Base-by-base conservation (phyloP, 495 filamentous ascomycete genomes). In the Podospora appendiculata region DNA sequence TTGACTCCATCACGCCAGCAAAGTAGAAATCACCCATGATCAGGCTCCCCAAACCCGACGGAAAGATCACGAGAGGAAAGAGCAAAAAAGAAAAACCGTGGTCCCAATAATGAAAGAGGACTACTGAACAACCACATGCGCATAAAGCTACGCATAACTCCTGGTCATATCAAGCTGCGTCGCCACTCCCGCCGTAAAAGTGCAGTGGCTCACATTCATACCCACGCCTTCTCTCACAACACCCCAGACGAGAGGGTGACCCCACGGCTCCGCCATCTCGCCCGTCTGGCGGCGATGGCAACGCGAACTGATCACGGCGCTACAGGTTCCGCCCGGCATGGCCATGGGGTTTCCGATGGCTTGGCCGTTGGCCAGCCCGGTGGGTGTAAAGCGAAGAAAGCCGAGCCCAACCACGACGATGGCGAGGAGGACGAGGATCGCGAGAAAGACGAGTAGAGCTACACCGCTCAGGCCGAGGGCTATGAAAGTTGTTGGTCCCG, bases 301-400 rank as follows among this genome's bases (percentile, higher is more conserved):
- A 14, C 70, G 51, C 32, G 73, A 67, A 48, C 65, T 66, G 38
- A 76, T 50, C 3, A 75, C 72, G 1, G 70, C 73, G 45, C 67
- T 71, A 47, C 71, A 73, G 25, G 57, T 52, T 14, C 71, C 71
- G 13, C 59, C 68, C 9, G 54, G 55, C 13, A 75, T 48, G 0
- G 58, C 65, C 19, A 75, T 67, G 14, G 73, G 73, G 52, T 76
- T 76, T 0, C 71, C 71, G 8, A 54, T 44, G 35, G 39, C 47
- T 45, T 58, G 59, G 36, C 68, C 65, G 48, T 62, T 62, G 14
- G 61, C 62, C 6, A 64, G 45, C 4, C 56, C 60, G 0, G 60
- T 58, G 5, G 62, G n/a, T 1, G 64, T 45, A 4, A 69, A 59
- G n/a, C 64, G 61, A 0, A 67, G 53, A 32, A 63, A 45, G 10